A percentile compares a stretch with the other conserved stretches of the same genome.
Evolutionary conservation across 192 early-diverging fungal genomes (phyloP).

Genomic region (Umbelopsis sp.): DNA sequence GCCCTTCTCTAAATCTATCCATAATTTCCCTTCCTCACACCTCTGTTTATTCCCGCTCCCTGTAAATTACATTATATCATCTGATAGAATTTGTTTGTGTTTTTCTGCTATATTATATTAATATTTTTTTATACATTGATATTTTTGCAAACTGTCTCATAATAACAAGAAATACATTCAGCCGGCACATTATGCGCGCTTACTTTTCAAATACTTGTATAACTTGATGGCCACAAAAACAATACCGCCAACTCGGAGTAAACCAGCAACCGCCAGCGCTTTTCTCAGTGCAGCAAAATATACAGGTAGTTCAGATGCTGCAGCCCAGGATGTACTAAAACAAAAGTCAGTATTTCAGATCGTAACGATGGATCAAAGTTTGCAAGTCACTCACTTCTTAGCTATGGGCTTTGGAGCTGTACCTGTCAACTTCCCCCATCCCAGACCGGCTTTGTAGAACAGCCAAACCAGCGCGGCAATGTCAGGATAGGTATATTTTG

Average conservation of each 20-base stretch:
- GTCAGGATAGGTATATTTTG: slow-evolving; percentile 25
- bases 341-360: slow-evolving; percentile 1
- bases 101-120: background rate
- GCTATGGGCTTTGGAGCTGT: background rate
- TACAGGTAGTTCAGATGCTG: background rate
- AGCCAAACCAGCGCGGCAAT: slow-evolving; percentile 23
- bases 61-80: slow-evolving; percentile 20
- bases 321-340: slow-evolving; percentile 3
- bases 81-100: background rate
- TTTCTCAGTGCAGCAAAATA: slow-evolving; percentile 24
- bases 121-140: background rate
- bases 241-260: slow-evolving; percentile 12
- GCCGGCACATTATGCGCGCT: background rate
- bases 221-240: background rate
- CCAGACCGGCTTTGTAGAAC: background rate
- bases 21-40: background rate
- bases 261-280: slow-evolving; percentile 17
- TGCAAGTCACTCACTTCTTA: background rate
- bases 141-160: background rate
- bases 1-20: background rate
- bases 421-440: background rate
- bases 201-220: background rate
- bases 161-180: background rate
- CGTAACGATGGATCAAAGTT: background rate
- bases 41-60: background rate